Percentiles rank a stretch among this genome's conserved stretches.
These are phyloP conservation scores for Lantana camara DNA, from an alignment of 257 asterid genomes.

Conservation along the genomic window DNA sequence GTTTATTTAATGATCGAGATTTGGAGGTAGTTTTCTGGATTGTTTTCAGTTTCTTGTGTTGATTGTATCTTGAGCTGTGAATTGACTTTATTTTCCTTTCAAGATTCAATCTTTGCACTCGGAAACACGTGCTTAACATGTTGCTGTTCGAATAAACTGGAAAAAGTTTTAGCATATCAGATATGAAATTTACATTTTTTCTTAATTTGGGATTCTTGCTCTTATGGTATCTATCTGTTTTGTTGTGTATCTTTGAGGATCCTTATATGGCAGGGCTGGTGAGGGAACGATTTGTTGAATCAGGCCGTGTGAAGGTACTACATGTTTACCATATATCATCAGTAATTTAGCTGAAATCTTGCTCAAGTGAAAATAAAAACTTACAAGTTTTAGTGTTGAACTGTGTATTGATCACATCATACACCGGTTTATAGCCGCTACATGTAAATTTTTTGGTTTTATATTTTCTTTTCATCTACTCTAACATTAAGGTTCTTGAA, in stretches of 20 bases:
- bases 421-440: background rate
- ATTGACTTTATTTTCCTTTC: slow-evolving; percentile 1
- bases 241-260: slow-evolving; percentile 54
- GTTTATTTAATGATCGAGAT: background rate
- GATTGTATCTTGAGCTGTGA: slow-evolving; percentile 1
- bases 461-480: background rate
- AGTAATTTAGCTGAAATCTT: background rate
- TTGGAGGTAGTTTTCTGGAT: background rate
- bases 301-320: slow-evolving; percentile 63
- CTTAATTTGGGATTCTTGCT: slow-evolving; percentile 13
- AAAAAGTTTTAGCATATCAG: background rate
- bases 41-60: background rate
- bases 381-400: too few relatives aligned
- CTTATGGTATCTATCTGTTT: background rate
- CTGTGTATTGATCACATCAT: background rate
- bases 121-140: background rate
- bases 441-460: background rate
- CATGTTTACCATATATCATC: background rate
- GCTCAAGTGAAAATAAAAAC: too few relatives aligned
- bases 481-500: slow-evolving; percentile 64
- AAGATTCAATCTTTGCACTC: background rate
- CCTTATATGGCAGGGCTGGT: slow-evolving; percentile 88
- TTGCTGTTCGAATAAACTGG: background rate
- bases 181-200: background rate
- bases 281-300: slow-evolving; percentile 70